A percentile compares a stretch with the other conserved stretches of the same genome.
These are phyloP conservation scores for Rhytidiadelphus loreus DNA, from an alignment of 225 moss, liverwort and hornwort species.

Conservation along the genomic window DNA sequence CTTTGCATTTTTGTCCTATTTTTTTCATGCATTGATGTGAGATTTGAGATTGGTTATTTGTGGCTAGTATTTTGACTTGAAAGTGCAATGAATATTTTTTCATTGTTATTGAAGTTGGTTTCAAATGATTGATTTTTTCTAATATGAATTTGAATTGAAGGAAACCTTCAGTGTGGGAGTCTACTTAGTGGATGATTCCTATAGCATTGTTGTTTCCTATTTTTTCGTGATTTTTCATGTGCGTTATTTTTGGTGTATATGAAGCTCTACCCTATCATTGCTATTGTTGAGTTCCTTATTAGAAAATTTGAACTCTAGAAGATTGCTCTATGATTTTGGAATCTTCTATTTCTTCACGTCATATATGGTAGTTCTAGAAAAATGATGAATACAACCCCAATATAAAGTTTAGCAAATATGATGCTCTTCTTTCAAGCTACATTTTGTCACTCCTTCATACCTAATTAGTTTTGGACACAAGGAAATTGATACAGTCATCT, in stretches of 20 bases:
- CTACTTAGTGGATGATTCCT: not conserved
- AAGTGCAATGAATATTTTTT: not conserved
- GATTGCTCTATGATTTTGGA: not conserved
- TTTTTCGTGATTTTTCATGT: not conserved
- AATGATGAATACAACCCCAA: not conserved
- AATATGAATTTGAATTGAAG: not conserved
- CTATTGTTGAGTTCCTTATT: not conserved
- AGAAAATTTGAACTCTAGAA: not conserved
- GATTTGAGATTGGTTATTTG: not conserved
- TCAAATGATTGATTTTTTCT: not conserved
- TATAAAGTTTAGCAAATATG: not conserved
- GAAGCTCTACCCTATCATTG: rapidly evolving
- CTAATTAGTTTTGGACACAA: rapidly evolving
- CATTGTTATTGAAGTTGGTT: not conserved
- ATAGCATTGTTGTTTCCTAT: rapidly evolving
- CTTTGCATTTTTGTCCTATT: not conserved
- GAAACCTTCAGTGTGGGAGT: not conserved
- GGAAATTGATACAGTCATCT: not conserved
- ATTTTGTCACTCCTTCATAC: not conserved
- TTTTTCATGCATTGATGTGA: not conserved
- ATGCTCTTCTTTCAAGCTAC: not conserved
- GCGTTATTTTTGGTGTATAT: not conserved
- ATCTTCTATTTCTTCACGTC: rapidly evolving
- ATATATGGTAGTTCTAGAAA: not conserved
- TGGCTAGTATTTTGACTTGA: not conserved